These are phyloP conservation scores for Atkinsonella hypoxylon DNA, from an alignment of 2,329 filamentous ascomycete genomes.

Conservation along the genomic window DNA sequence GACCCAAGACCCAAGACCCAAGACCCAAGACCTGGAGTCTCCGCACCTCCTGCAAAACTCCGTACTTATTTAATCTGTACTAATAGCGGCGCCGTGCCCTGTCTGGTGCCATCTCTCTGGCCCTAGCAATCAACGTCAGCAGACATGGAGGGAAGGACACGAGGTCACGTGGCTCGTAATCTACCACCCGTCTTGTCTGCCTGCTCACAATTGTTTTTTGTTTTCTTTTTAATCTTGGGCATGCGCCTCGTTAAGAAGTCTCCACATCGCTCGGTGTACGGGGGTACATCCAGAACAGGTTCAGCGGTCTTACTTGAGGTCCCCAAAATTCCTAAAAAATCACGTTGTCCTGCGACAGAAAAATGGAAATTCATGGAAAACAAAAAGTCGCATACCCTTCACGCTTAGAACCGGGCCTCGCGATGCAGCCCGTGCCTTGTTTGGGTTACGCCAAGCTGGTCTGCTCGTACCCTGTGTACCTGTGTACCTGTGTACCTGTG, in stretches of 20 bases:
- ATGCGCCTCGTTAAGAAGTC: neutral
- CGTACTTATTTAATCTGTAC: too few species aligned
- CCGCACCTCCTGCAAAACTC: too few species aligned
- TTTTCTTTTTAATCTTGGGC: constrained; percentile 4
- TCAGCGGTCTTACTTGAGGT: too few species aligned
- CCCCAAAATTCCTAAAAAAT: too few species aligned
- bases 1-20: too few species aligned
- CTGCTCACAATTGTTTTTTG: neutral
- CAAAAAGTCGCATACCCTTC: too few species aligned
- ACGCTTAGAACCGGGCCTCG: neutral
- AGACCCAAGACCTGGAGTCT: too few species aligned
- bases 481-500: too few species aligned
- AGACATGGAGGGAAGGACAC: constrained; percentile 9
- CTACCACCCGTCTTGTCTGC: neutral
- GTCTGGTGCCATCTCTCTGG: neutral
- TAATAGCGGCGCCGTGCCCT: neutral
- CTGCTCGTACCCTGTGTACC: neutral
- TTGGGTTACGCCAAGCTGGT: neutral
- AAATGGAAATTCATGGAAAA: neutral
- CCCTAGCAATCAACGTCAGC: neutral
- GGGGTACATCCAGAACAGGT: too few species aligned
- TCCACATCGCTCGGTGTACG: too few species aligned
- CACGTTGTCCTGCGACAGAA: neutral
- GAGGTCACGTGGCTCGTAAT: constrained; percentile 18
- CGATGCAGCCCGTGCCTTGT: neutral